These are phyloP conservation scores for Mycena venus DNA, from an alignment of 768 basidiomycete genomes.

Conservation along the genomic window DNA sequence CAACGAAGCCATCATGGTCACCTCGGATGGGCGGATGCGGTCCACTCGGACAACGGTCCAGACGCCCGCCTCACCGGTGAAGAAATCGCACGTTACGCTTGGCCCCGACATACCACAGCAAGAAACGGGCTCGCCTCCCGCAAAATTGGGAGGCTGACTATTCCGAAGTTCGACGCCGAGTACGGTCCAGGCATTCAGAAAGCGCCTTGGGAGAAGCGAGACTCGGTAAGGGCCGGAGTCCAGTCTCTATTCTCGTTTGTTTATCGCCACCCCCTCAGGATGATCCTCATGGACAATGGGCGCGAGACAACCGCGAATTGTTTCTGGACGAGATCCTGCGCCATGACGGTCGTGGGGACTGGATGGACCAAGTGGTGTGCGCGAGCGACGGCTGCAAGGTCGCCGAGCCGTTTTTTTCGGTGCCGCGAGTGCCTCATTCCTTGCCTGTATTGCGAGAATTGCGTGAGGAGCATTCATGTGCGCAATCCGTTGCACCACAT, in stretches of 20 bases:
- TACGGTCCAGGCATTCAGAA: not conserved
- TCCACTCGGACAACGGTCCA: not conserved
- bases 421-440: not conserved
- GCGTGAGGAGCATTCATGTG: not conserved
- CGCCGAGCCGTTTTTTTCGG: not conserved
- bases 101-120: not conserved
- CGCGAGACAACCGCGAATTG: not conserved
- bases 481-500: not conserved
- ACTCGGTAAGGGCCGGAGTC: not conserved
- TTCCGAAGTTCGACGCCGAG: not conserved
- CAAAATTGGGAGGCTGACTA: not conserved
- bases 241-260: not conserved
- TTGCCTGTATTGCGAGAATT: not conserved
- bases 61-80: not conserved
- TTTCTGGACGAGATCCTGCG: not conserved
- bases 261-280: not conserved
- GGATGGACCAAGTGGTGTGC: not conserved
- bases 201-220: not conserved
- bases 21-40: not conserved
- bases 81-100: not conserved
- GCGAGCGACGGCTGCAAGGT: not conserved
- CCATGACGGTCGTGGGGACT: not conserved
- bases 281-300: not conserved
- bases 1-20: not conserved
- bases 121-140: too few relatives aligned